These are phyloP conservation scores for Eremothecium coryli DNA, from an alignment of 1,139 yeast species.

Conservation along the genomic window DNA sequence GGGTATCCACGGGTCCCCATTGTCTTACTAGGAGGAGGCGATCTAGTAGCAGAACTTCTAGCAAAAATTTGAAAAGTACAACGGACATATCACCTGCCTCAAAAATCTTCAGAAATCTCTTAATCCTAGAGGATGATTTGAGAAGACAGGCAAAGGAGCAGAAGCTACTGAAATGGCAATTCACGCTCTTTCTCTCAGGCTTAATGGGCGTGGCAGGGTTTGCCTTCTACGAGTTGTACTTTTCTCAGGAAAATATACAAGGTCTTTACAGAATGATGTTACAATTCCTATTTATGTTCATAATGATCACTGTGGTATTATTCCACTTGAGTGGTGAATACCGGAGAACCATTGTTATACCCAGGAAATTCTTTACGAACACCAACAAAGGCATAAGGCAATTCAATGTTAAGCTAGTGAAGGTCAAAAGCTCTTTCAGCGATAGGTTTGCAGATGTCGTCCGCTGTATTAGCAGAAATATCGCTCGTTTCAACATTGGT, in stretches of 20 bases:
- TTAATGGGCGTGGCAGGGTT: slow-evolving; percentile 35
- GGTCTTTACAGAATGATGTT: slow-evolving; percentile 37
- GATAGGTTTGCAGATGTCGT: slow-evolving; percentile 43
- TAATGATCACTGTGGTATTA: slow-evolving; percentile 58
- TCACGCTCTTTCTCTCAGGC: slow-evolving; percentile 57
- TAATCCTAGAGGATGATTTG: slow-evolving; percentile 76
- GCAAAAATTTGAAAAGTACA: slow-evolving; percentile 24
- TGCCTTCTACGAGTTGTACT: slow-evolving; percentile 31
- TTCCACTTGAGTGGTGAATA: slow-evolving; percentile 88
- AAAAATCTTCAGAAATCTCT: slow-evolving; percentile 65
- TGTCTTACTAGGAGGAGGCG: slow-evolving; percentile 15
- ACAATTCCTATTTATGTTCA: slow-evolving; percentile 58
- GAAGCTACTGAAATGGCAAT: slow-evolving; percentile 59
- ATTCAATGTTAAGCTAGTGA: slow-evolving; percentile 68
- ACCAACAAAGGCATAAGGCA: slow-evolving; percentile 85
- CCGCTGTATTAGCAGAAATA: slow-evolving; percentile 25
- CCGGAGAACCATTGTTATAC: slow-evolving; percentile 70
- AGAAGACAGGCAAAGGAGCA: slow-evolving; percentile 74
- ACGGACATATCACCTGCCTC: slow-evolving; percentile 48
- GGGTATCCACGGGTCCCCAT: slow-evolving; percentile 1
- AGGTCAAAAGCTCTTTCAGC: slow-evolving; percentile 49
- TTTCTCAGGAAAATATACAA: slow-evolving; percentile 15
- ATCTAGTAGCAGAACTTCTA: slow-evolving; percentile 27
- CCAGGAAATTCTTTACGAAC: slow-evolving; percentile 65
- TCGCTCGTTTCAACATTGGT: slow-evolving; percentile 22